Percentiles rank a stretch among this genome's conserved stretches.
phyloP scores from a whole-genome alignment of 2,329 filamentous ascomycete species.

The Arthrobotrys musiformis region DNA sequence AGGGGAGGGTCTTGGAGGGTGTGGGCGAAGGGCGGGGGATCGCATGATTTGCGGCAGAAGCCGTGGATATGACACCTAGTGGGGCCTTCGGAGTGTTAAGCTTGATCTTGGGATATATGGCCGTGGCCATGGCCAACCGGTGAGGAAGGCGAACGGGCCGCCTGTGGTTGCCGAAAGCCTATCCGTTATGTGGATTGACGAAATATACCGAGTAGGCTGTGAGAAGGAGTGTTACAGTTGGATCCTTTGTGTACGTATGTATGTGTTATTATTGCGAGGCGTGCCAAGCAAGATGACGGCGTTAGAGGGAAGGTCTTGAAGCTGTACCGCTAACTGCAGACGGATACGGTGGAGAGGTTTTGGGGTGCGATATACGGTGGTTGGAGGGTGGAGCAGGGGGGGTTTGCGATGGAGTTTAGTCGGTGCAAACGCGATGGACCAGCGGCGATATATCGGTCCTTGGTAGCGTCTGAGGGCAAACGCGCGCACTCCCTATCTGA shows the following conservation, averaged over 20 bases:
- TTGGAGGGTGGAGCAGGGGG: constrained; percentile 14
- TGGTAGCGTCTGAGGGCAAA: constrained; percentile 54
- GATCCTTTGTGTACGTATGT: constrained; percentile 13
- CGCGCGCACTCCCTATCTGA: constrained; percentile 55
- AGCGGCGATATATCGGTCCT: constrained; percentile 50
- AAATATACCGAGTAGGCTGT: constrained; percentile 1
- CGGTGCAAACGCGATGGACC: constrained; percentile 49
- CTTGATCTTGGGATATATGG: constrained; percentile 55
- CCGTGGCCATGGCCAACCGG: constrained; percentile 55
- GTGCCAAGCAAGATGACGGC: constrained; percentile 15
- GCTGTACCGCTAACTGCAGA: not conserved
- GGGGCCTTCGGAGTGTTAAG: constrained; percentile 49
- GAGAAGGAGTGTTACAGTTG: constrained; percentile 30
- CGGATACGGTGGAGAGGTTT: constrained; percentile 4
- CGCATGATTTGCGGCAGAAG: constrained; percentile 47
- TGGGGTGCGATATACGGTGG: constrained; percentile 5
- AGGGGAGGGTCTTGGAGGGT: constrained; percentile 52
- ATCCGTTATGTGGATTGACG: constrained; percentile 42
- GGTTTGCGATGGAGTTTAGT: constrained; percentile 39
- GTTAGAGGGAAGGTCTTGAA: not conserved
- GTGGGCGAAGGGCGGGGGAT: constrained; percentile 56
- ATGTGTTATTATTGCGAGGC: constrained; percentile 41
- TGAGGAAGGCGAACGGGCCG: constrained; percentile 51
- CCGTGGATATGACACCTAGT: constrained; percentile 44
- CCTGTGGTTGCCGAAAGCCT: constrained; percentile 43